Conservation (phyloP, 805 yeast genomes). For the Metschnikowia noctiluminum region DNA sequence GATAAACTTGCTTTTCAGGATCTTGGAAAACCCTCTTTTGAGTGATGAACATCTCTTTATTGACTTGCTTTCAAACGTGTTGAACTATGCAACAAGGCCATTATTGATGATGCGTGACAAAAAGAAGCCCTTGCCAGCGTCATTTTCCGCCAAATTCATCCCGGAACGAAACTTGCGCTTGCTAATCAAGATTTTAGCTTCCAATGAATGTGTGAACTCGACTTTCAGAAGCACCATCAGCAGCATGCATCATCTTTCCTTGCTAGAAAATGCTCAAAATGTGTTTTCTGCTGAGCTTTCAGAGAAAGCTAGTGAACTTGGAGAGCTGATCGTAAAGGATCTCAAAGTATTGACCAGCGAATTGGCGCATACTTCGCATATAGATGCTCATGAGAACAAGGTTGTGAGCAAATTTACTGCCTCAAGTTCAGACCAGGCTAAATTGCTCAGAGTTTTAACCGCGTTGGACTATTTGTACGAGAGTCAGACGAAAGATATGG, state of each 20-base stretch:
- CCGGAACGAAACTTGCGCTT: constrained; percentile 59
- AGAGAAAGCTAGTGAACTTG: constrained; percentile 57
- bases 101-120: constrained; percentile 44
- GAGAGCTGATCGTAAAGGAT: constrained; percentile 53
- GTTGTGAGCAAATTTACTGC: constrained; percentile 68
- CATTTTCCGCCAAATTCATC: constrained; percentile 31
- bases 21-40: constrained; percentile 62
- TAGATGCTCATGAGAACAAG: constrained; percentile 41
- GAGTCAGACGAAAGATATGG: constrained; percentile 23
- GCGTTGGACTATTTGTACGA: constrained; percentile 83
- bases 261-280: constrained; percentile 56
- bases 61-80: constrained; percentile 70
- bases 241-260: constrained; percentile 72
- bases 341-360: constrained; percentile 47
- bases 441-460: constrained; percentile 77
- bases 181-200: constrained; percentile 63
- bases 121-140: constrained; percentile 43
- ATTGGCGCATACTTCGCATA: constrained; percentile 30
- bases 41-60: constrained; percentile 70
- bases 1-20: constrained; percentile 59
- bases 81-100: constrained; percentile 77
- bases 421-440: constrained; percentile 83
- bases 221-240: constrained; percentile 82
- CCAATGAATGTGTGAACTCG: constrained; percentile 80
- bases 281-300: constrained; percentile 69